These are phyloP conservation scores for Striga hermonthica DNA, from an alignment of 305 asterid species.

Conservation along the genomic window DNA sequence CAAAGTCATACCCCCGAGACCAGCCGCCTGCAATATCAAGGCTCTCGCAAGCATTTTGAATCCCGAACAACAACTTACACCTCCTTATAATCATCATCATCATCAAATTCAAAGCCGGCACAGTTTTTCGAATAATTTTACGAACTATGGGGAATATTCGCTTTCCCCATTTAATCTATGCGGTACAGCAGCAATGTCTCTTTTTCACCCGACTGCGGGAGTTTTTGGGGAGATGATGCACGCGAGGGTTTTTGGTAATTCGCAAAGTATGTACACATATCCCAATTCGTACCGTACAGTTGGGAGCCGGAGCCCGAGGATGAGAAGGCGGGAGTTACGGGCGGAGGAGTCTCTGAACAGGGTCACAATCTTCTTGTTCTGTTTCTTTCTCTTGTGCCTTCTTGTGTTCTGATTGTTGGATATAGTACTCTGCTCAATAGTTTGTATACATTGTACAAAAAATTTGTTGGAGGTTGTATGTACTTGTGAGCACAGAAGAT, in stretches of 20 bases:
- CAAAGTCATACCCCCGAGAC: constrained; percentile 48
- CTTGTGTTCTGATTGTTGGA: constrained; percentile 44
- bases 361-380: constrained; percentile 31
- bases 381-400: constrained; percentile 40
- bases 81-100: constrained; percentile 26
- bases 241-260: constrained; percentile 67
- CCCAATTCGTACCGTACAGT: constrained; percentile 61
- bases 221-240: constrained; percentile 85
- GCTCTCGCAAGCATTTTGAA: constrained; percentile 33
- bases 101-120: constrained; percentile 32
- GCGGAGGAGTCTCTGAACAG: constrained; percentile 59
- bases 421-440: background rate
- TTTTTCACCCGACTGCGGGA: constrained; percentile 3
- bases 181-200: constrained; percentile 22
- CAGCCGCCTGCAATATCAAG: constrained; percentile 48
- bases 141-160: constrained; percentile 24
- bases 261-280: constrained; percentile 50
- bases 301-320: constrained; percentile 47
- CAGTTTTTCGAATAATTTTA: constrained; percentile 6
- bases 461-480: background rate
- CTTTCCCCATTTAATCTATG: constrained; percentile 32
- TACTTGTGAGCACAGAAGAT: no score
- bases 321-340: constrained; percentile 65
- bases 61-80: constrained; percentile 32
- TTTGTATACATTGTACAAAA: constrained; percentile 33